Evolutionary conservation across 2,329 filamentous ascomycete species (phyloP).

Genomic region (Cladosporium halotolerans): DNA sequence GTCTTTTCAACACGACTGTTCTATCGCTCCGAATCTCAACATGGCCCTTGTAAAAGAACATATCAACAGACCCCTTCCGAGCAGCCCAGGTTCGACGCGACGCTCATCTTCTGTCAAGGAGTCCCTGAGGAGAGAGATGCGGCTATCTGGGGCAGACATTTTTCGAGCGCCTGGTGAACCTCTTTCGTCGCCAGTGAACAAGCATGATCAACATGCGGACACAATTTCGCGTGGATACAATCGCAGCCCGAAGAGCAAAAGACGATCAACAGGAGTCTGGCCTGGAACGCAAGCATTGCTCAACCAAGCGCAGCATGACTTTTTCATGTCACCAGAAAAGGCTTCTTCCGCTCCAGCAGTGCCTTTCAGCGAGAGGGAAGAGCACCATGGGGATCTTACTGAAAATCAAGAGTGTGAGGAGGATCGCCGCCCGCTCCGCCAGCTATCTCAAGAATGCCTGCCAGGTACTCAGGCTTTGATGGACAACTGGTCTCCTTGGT

Average conservation of each 20-base stretch:
- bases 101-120: slow-evolving; percentile 17
- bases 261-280: slow-evolving; percentile 14
- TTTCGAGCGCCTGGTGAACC: slow-evolving; percentile 12
- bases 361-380: slow-evolving; percentile 25
- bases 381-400: not conserved
- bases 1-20: slow-evolving; percentile 18
- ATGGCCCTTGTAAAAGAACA: slow-evolving; percentile 17
- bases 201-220: not conserved
- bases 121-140: slow-evolving; percentile 21
- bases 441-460: slow-evolving; percentile 21
- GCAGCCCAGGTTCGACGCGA: slow-evolving; percentile 3
- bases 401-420: not conserved
- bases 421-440: slow-evolving; percentile 15
- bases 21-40: slow-evolving; percentile 15
- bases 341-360: slow-evolving; percentile 22
- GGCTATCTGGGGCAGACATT: slow-evolving; percentile 21
- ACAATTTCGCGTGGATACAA: not conserved
- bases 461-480: slow-evolving; percentile 42
- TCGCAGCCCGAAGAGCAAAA: not conserved
- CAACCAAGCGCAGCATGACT: slow-evolving; percentile 24
- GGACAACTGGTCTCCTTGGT: slow-evolving; percentile 35
- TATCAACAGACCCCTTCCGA: slow-evolving; percentile 14
- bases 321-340: slow-evolving; percentile 26
- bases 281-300: slow-evolving; percentile 27
- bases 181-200: slow-evolving; percentile 15